Evolutionary conservation across 2,329 filamentous ascomycete species (phyloP).

Genomic region (Ceratocystis variospora): DNA sequence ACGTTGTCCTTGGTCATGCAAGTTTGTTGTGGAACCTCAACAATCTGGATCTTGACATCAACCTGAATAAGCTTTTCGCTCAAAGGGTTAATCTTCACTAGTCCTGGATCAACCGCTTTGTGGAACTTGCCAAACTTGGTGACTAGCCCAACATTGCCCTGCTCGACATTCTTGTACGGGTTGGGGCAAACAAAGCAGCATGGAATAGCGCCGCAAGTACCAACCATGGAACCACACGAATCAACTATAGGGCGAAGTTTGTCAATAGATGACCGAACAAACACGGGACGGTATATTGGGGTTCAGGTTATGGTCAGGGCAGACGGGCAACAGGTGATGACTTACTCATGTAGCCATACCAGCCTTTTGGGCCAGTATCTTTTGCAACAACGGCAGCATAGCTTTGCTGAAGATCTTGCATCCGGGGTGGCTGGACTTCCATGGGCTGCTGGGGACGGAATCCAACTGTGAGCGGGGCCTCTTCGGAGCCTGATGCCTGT

Average conservation of each 20-base stretch:
- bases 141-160: conserved; percentile 89
- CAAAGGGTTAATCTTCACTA: conserved; percentile 94
- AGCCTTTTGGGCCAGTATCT: conserved; percentile 61
- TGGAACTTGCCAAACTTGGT: conserved; percentile 94
- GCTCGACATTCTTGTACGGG: conserved; percentile 81
- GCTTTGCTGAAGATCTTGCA: conserved; percentile 71
- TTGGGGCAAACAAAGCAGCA: conserved; percentile 90
- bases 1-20: conserved; percentile 99
- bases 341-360: conserved; percentile 80
- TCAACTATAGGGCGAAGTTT: conserved; percentile 41
- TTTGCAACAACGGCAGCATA: conserved; percentile 54
- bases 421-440: conserved; percentile 62
- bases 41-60: conserved; percentile 98
- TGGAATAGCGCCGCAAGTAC: conserved; percentile 71
- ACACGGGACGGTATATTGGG: not conserved
- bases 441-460: conserved; percentile 44
- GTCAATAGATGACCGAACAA: not conserved
- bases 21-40: conserved; percentile 87
- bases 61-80: conserved; percentile 81
- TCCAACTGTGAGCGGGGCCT: conserved; percentile 24
- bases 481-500: not conserved
- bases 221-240: conserved; percentile 57
- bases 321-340: conserved; percentile 20
- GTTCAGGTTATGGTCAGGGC: not conserved
- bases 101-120: conserved; percentile 86